phyloP scores from a whole-genome alignment of 371 early-diverging fungal species.

The Rhizopus microsporus region DNA sequence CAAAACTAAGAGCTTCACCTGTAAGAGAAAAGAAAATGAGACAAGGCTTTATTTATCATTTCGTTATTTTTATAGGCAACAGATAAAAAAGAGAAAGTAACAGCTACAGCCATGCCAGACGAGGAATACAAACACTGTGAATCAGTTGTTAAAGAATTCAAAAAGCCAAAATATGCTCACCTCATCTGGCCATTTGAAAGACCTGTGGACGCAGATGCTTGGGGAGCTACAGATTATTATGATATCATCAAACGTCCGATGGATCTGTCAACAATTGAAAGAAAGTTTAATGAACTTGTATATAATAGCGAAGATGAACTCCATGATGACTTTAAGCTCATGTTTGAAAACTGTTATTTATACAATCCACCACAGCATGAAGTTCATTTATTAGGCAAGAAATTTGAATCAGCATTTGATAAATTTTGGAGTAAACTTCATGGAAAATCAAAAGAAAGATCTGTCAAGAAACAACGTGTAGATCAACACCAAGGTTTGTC shows the following conservation, averaged over 20 bases:
- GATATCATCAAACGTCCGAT: conserved; percentile 93
- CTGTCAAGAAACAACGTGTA: not conserved
- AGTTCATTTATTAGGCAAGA: conserved; percentile 63
- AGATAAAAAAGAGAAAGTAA: not conserved
- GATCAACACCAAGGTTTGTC: not conserved
- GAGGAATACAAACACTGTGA: conserved; percentile 70
- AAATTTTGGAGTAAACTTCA: conserved; percentile 68
- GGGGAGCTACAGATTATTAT: conserved; percentile 89
- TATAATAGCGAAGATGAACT: conserved; percentile 54
- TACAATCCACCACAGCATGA: conserved; percentile 84
- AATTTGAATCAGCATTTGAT: conserved; percentile 56
- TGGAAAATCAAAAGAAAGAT: not conserved
- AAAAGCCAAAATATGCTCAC: conserved; percentile 26
- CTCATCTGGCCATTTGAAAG: conserved; percentile 60
- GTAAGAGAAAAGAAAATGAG: not conserved
- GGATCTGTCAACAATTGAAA: conserved; percentile 91
- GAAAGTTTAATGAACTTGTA: conserved; percentile 62
- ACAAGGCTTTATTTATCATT: too few species aligned
- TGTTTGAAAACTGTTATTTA: conserved; percentile 88
- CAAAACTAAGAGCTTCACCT: conserved; percentile 1
- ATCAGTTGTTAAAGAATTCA: conserved; percentile 39
- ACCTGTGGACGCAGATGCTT: conserved; percentile 90
- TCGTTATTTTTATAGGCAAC: not conserved
- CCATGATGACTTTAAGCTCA: conserved; percentile 60
- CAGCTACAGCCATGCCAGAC: conserved; percentile 39